Evolutionary conservation across 1,139 yeast species (phyloP).

Genomic region (Scheffersomyces illinoinensis): DNA sequence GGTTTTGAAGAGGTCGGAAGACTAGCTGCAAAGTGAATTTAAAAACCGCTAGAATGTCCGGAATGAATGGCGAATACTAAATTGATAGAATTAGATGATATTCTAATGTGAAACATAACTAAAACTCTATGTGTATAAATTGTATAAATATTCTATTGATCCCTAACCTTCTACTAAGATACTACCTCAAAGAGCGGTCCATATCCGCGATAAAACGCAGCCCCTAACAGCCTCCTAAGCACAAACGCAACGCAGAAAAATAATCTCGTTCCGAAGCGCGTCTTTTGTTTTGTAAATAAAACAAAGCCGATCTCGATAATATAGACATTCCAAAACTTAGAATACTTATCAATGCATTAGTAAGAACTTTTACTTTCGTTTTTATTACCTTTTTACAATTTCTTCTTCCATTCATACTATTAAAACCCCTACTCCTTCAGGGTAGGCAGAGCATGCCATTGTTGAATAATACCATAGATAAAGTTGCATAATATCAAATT

Average conservation of each 20-base stretch:
- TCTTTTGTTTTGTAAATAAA: background rate
- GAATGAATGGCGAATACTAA: background rate
- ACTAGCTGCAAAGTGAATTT: background rate
- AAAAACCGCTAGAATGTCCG: background rate
- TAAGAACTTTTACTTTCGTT: background rate
- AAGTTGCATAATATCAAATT: background rate
- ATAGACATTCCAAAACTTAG: background rate
- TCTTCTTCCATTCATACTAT: background rate
- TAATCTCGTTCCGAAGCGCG: background rate
- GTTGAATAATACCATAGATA: background rate
- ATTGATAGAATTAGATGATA: background rate
- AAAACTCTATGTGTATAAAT: background rate
- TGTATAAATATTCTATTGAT: background rate
- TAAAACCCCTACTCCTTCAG: background rate
- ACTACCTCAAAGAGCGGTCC: background rate
- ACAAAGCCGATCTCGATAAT: background rate
- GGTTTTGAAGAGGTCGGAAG: background rate
- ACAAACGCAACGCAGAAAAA: background rate
- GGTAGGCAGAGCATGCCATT: background rate
- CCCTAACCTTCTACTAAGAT: background rate
- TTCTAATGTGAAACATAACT: background rate
- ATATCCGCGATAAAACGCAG: background rate
- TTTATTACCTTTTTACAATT: background rate
- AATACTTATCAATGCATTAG: no score
- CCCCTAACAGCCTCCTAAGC: background rate